A percentile compares a stretch with the other conserved stretches of the same genome.
Conservation (phyloP, 2,329 filamentous ascomycete species). For the Basipetospora chlamydospora region DNA sequence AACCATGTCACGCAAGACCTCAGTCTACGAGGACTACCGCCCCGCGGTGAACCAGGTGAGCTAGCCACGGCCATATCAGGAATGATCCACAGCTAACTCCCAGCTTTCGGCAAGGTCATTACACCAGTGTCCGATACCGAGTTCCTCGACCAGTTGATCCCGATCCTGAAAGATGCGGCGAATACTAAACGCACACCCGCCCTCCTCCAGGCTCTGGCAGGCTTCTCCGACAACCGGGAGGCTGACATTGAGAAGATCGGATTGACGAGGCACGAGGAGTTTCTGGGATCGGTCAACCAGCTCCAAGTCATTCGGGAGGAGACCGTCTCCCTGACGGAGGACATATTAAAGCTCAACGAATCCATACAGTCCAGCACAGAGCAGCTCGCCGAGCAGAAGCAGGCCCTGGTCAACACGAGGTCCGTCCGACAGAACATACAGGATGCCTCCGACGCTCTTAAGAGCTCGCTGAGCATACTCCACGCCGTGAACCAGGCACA, state of each 20-base stretch:
- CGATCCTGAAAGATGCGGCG: conserved; percentile 81
- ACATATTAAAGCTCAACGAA: conserved; percentile 85
- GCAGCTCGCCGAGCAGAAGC: conserved; percentile 87
- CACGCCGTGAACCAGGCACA: conserved; percentile 89
- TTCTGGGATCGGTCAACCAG: conserved; percentile 84
- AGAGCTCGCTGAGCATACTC: conserved; percentile 82
- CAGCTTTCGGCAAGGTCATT: conserved; percentile 52
- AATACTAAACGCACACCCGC: conserved; percentile 56
- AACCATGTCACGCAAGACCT: conserved; percentile 29
- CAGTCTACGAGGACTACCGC: conserved; percentile 31
- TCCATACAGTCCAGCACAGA: conserved; percentile 93
- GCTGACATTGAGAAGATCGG: conserved; percentile 87
- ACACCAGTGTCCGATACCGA: conserved; percentile 82
- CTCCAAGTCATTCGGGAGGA: conserved; percentile 85
- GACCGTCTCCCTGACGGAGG: conserved; percentile 73
- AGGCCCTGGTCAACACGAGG: conserved; percentile 80
- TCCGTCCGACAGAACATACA: conserved; percentile 91
- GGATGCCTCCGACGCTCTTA: conserved; percentile 75
- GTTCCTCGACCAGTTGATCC: conserved; percentile 90
- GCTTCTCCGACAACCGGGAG: conserved; percentile 74
- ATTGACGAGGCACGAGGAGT: conserved; percentile 92
- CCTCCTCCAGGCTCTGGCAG: conserved; percentile 60
- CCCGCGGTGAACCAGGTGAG: conserved; percentile 30
- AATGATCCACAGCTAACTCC: conserved; percentile 5
- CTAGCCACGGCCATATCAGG: no score